Evolutionary conservation across 768 basidiomycete species (phyloP).

Genomic region (Serpula lacrymans): DNA sequence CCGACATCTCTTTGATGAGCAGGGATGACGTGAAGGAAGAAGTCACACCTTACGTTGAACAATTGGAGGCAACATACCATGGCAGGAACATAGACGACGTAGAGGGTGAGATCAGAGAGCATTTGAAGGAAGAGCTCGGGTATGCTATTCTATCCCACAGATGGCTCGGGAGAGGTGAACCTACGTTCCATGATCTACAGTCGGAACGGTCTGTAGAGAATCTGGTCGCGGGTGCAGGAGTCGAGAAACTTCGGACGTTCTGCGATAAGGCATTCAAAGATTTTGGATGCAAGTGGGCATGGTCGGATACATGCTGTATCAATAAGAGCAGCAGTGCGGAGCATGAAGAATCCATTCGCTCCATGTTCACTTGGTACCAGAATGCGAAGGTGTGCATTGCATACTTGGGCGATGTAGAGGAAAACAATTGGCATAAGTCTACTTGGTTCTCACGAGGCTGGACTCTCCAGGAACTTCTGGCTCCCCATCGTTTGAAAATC

Average conservation of each 20-base stretch:
- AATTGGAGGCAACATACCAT: too few species aligned
- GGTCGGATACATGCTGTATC: slow-evolving; percentile 34
- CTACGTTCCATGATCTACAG: slow-evolving; percentile 27
- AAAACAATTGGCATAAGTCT: not conserved
- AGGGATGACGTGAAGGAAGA: slow-evolving; percentile 9
- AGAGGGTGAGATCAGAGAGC: slow-evolving; percentile 21
- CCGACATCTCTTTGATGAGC: slow-evolving; percentile 10
- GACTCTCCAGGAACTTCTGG: slow-evolving; percentile 30
- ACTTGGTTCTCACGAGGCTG: slow-evolving; percentile 28
- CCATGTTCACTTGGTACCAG: slow-evolving; percentile 33
- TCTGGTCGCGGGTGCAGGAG: slow-evolving; percentile 2
- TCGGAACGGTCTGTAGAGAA: too few species aligned
- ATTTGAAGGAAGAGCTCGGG: slow-evolving; percentile 20
- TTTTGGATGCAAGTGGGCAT: slow-evolving; percentile 12
- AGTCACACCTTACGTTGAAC: too few species aligned
- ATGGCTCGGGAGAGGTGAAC: slow-evolving; percentile 28
- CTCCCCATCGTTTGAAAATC: slow-evolving; percentile 24
- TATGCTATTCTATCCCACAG: slow-evolving; percentile 27
- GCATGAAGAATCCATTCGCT: slow-evolving; percentile 26
- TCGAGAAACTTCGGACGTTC: slow-evolving; percentile 9
- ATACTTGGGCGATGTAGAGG: slow-evolving; percentile 22
- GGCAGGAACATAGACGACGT: too few species aligned
- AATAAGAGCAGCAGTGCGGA: slow-evolving; percentile 24
- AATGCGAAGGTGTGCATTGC: slow-evolving; percentile 22
- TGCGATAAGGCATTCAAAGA: slow-evolving; percentile 8